phyloP scores from a whole-genome alignment of 352 stramenopile genomes.

The Pythium coloratum region DNA sequence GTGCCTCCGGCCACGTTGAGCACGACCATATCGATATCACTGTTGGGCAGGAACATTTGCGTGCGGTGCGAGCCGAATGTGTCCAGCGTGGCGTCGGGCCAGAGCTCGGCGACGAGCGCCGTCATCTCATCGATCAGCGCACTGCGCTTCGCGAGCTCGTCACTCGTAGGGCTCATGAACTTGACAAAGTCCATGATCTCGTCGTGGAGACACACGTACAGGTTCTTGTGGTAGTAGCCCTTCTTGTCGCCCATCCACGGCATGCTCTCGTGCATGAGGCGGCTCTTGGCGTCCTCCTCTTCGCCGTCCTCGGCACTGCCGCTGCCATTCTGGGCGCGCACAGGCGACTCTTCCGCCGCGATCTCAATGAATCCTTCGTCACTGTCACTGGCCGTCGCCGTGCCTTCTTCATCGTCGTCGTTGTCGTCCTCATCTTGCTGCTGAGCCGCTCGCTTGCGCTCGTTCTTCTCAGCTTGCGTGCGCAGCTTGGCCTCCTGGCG shows the following conservation, averaged over 20 bases:
- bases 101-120: slow-evolving; percentile 53
- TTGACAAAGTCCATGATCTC: slow-evolving; percentile 95
- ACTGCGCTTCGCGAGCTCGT: slow-evolving; percentile 73
- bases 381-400: slow-evolving; percentile 13
- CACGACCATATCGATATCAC: slow-evolving; percentile 95
- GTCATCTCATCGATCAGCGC: slow-evolving; percentile 79
- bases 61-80: slow-evolving; percentile 94
- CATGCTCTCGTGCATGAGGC: slow-evolving; percentile 45
- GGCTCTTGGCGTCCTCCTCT: slow-evolving; percentile 26
- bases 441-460: slow-evolving; percentile 37
- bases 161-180: slow-evolving; percentile 84
- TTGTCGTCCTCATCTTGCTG: slow-evolving; percentile 16
- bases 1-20: slow-evolving; percentile 66
- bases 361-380: slow-evolving; percentile 65
- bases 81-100: slow-evolving; percentile 65
- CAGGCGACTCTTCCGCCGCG: slow-evolving; percentile 7
- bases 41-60: slow-evolving; percentile 90
- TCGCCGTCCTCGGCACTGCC: slow-evolving; percentile 31
- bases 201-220: slow-evolving; percentile 92
- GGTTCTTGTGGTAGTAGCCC: slow-evolving; percentile 61
- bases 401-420: slow-evolving; percentile 18
- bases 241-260: slow-evolving; percentile 70
- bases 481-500: slow-evolving; percentile 49
- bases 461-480: slow-evolving; percentile 35
- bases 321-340: not conserved